A percentile compares a stretch with the other conserved stretches of the same genome.
Evolutionary conservation across 2,329 filamentous ascomycete species (phyloP).

Genomic region (Byssothecium circinans): DNA sequence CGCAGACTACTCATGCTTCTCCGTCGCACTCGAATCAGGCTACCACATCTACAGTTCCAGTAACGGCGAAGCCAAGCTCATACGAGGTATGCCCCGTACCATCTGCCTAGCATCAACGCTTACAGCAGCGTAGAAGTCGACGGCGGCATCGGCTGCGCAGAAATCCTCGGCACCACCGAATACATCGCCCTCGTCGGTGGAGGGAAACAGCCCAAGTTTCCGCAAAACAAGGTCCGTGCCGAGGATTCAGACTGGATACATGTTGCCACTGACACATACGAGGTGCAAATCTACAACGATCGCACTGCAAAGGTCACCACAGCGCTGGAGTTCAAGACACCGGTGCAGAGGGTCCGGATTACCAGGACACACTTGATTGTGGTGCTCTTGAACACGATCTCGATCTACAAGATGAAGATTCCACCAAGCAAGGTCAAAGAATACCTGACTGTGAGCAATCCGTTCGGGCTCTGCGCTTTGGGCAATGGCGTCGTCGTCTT

Average conservation of each 20-base stretch:
- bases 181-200: slow-evolving; percentile 89
- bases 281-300: slow-evolving; percentile 92
- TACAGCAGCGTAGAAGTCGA: slow-evolving; percentile 33
- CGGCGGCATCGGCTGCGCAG: slow-evolving; percentile 77
- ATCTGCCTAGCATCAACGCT: slow-evolving; percentile 8
- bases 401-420: slow-evolving; percentile 77
- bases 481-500: slow-evolving; percentile 75
- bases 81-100: slow-evolving; percentile 26
- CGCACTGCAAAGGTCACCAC: slow-evolving; percentile 73
- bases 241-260: slow-evolving; percentile 29
- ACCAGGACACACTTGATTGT: slow-evolving; percentile 76
- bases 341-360: slow-evolving; percentile 77
- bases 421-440: slow-evolving; percentile 66
- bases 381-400: slow-evolving; percentile 77
- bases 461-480: slow-evolving; percentile 76
- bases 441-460: slow-evolving; percentile 86
- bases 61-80: slow-evolving; percentile 33
- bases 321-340: slow-evolving; percentile 75
- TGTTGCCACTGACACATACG: slow-evolving; percentile 30
- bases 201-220: slow-evolving; percentile 80
- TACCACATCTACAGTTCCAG: slow-evolving; percentile 60
- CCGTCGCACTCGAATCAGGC: slow-evolving; percentile 81
- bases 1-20: slow-evolving; percentile 79
- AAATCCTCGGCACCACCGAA: slow-evolving; percentile 85
- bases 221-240: slow-evolving; percentile 72